Base-by-base conservation (phyloP, 2,329 filamentous ascomycete genomes). In the Clarireedia paspali region DNA sequence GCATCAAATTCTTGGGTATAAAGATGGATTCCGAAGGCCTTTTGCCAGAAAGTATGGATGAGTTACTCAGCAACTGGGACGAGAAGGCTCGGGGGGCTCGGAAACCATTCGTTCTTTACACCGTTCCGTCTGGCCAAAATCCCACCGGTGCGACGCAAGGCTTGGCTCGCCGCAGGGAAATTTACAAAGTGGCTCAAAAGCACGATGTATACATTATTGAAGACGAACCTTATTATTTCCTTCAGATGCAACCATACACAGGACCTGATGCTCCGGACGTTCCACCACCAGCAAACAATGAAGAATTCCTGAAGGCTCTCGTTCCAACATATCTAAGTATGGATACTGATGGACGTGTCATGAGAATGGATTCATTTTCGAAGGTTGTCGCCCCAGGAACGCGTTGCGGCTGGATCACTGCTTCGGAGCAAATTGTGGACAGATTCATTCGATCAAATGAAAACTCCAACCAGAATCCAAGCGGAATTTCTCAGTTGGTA, bases 291-390 rank as follows among this genome's bases (percentile, higher is more conserved):
- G 71, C 76, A 38, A 81, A 74, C 12, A 81, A 89, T 54, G 81
- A 85, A 4, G 84, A 87, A 10, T 96, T 96, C 70, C 74, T 97
- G 57, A 75, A 79, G 10, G 76, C 80, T 3, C 78, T 95, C 5
- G 77, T 90, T 4, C 90, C 91, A 0, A 87, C 87, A 2, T 83
- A 87, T 55, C 77, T 96, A 34, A 88, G 83, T 71, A 78, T 96
- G 65, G 91, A 96, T 68, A 77, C 82, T 1, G 91, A 96, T 70
- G 92, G 91, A 6, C 87, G 91, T 59, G 91, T 96, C 38, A 78
- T 96, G 74, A 87, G 91, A 38, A 80, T 96, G 72, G 91, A 96
- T 70, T 95, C 90, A 0, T 95, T 96, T 73, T 95, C 89, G 66
- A 96, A 96, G 74, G 89, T 96, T 1, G 78, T 96, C 34, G 80